These are phyloP conservation scores for Diplodia corticola DNA, from an alignment of 2,329 filamentous ascomycete species.

Conservation along the genomic window DNA sequence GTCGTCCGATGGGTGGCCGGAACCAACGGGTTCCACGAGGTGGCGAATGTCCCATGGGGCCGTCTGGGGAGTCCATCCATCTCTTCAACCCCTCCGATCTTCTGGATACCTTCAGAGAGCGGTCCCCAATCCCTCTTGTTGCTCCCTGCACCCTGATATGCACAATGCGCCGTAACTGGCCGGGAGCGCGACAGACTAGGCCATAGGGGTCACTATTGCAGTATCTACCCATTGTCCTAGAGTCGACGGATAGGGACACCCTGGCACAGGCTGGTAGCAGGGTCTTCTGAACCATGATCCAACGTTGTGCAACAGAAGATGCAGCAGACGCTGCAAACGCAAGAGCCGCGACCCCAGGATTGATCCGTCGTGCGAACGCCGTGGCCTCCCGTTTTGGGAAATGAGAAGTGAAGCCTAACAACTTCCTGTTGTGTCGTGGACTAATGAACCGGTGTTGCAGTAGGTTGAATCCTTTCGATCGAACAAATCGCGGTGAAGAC, in stretches of 20 bases:
- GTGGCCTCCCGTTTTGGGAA: background rate
- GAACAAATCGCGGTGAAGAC: background rate
- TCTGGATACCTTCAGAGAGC: too few relatives aligned
- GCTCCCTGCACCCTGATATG: background rate
- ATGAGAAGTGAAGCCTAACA: background rate
- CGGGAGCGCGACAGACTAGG: background rate
- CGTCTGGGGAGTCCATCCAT: background rate
- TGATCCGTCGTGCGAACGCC: background rate
- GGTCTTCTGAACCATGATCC: background rate
- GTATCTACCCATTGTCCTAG: background rate
- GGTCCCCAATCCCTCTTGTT: background rate
- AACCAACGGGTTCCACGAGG: background rate
- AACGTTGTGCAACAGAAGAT: background rate
- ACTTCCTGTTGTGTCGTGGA: background rate
- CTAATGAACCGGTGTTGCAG: background rate
- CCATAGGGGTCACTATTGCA: background rate
- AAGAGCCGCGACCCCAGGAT: background rate
- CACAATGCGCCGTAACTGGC: background rate
- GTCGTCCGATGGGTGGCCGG: background rate
- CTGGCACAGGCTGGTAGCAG: background rate
- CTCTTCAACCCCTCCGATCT: background rate
- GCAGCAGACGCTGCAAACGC: slow-evolving; percentile 3
- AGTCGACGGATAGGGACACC: background rate
- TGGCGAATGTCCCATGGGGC: background rate
- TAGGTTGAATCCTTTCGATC: background rate